Conservation (phyloP, 768 basidiomycete genomes). For the Suillus plorans region DNA sequence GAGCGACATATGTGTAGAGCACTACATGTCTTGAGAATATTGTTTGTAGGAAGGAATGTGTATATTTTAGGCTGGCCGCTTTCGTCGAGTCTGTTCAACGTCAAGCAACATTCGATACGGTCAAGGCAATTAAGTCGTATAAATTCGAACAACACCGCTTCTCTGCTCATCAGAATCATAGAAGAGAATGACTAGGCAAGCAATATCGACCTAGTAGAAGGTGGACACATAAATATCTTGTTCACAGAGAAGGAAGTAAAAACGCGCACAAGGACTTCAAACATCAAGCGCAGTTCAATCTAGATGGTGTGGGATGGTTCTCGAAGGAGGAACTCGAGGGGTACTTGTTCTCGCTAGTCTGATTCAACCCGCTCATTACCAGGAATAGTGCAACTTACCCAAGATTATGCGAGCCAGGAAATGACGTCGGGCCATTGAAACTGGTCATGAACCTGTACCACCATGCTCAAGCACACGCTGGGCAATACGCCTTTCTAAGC, state of each 20-base stretch:
- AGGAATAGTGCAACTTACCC: conserved; percentile 44
- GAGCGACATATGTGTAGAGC: conserved; percentile 61
- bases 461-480: conserved; percentile 33
- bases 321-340: conserved; percentile 42
- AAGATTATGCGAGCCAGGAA: conserved; percentile 47
- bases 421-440: conserved; percentile 81
- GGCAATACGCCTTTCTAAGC: conserved; percentile 38
- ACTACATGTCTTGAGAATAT: not conserved
- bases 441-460: conserved; percentile 68
- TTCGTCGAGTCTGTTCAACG: conserved; percentile 47
- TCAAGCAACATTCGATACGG: conserved; percentile 41
- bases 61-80: conserved; percentile 59
- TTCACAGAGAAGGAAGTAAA: conserved; percentile 45
- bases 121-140: conserved; percentile 55
- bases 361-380: not conserved
- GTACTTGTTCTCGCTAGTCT: conserved; percentile 32
- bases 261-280: conserved; percentile 44
- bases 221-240: conserved; percentile 42
- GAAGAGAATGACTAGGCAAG: conserved; percentile 37
- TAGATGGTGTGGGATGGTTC: conserved; percentile 47
- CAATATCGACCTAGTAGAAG: conserved; percentile 61
- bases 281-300: conserved; percentile 46
- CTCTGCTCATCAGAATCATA: conserved; percentile 50
- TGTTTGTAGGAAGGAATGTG: conserved; percentile 66
- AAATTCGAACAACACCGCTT: conserved; percentile 55